These are phyloP conservation scores for Neobulgaria alba DNA, from an alignment of 2,329 filamentous ascomycete genomes.

Conservation along the genomic window DNA sequence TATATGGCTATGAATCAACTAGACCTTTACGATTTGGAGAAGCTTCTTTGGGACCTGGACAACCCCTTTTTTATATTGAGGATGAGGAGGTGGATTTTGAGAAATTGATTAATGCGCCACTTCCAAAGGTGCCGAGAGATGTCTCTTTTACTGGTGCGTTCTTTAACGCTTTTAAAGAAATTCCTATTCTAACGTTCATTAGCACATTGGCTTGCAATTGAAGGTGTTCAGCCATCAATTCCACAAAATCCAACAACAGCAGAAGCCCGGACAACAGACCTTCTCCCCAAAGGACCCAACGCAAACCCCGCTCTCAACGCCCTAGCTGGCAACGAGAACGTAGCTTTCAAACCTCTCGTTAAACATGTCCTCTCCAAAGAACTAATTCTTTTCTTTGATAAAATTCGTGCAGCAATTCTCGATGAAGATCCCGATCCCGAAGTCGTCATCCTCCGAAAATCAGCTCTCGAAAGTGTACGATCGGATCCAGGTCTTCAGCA, in stretches of 20 bases:
- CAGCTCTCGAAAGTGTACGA: constrained; percentile 75
- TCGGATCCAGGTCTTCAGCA: constrained; percentile 92
- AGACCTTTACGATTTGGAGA: constrained; percentile 86
- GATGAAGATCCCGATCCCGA: constrained; percentile 81
- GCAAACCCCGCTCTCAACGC: constrained; percentile 80
- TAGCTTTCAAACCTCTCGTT: constrained; percentile 79
- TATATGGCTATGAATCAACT: constrained; percentile 94
- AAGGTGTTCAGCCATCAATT: constrained; percentile 93
- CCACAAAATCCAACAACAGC: constrained; percentile 88
- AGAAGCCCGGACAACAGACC: constrained; percentile 75
- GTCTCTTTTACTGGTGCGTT: constrained; percentile 73
- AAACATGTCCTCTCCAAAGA: constrained; percentile 97
- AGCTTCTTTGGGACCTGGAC: constrained; percentile 84
- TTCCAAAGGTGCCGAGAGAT: constrained; percentile 91
- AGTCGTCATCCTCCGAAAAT: constrained; percentile 62
- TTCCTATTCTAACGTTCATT: constrained; percentile 13
- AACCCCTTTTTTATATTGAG: constrained; percentile 94
- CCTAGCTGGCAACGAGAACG: constrained; percentile 73
- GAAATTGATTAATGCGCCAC: constrained; percentile 91
- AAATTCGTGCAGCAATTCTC: constrained; percentile 80
- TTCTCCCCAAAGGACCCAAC: constrained; percentile 82
- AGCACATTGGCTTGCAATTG: constrained; percentile 97
- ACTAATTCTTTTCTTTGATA: constrained; percentile 93
- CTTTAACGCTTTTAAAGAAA: not conserved
- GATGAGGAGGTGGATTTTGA: constrained; percentile 99